Conservation (phyloP, 345 rosid genomes). For the Heritiera littoralis region DNA sequence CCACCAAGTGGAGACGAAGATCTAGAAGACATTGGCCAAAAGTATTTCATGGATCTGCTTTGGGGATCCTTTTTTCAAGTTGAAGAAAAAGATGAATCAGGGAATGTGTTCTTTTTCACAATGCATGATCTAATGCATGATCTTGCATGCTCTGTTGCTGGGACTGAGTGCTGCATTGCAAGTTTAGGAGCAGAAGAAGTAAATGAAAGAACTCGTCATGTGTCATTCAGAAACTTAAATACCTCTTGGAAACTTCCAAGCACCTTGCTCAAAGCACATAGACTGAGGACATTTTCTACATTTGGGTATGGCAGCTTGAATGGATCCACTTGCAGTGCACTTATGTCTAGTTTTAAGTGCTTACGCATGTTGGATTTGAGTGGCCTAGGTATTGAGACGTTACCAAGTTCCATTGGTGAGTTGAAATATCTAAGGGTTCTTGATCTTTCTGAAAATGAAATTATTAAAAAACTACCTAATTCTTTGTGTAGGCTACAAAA, state of each 20-base stretch:
- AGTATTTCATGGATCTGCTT: neutral
- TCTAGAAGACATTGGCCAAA: neutral
- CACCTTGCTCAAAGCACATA: neutral
- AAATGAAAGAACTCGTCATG: neutral
- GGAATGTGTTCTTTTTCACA: neutral
- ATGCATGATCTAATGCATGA: constrained; percentile 11
- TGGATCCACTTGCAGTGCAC: neutral
- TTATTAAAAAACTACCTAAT: neutral
- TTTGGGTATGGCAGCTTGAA: neutral
- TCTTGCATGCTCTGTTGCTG: neutral
- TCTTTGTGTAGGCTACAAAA: neutral
- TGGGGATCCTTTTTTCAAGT: neutral
- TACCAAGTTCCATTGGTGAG: neutral
- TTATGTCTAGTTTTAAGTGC: neutral
- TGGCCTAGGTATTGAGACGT: neutral
- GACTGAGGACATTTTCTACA: neutral
- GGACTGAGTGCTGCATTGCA: neutral
- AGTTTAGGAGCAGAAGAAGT: neutral
- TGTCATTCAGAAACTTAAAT: neutral
- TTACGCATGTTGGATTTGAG: neutral
- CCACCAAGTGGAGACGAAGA: neutral
- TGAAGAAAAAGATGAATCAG: neutral
- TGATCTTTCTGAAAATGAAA: neutral
- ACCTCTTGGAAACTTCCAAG: neutral
- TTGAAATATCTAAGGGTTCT: neutral